phyloP scores from a whole-genome alignment of 176 grass and related monocot genomes.

The Guadua angustifolia region DNA sequence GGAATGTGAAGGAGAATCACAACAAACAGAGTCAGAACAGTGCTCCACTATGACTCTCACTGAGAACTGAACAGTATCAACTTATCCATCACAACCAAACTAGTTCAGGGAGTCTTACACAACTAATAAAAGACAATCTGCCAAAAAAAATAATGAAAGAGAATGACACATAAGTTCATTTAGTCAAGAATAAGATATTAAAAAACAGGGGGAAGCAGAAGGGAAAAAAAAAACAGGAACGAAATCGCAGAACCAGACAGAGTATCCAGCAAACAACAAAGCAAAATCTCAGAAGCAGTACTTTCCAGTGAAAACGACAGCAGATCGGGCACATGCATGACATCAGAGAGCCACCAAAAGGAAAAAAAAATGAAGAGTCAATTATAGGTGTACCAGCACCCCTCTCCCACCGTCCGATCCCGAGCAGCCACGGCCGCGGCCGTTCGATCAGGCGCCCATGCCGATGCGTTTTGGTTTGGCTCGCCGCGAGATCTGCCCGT shows the following conservation, averaged over 20 bases:
- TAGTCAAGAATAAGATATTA: neutral
- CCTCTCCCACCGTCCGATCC: conserved; percentile 42
- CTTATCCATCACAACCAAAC: neutral
- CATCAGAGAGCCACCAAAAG: conserved; percentile 21
- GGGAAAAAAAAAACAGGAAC: neutral
- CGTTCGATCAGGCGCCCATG: neutral
- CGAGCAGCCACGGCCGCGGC: neutral
- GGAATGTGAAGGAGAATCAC: neutral
- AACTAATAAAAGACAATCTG: neutral
- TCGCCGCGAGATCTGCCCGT: conserved; percentile 40
- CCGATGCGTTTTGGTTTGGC: neutral
- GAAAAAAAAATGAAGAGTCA: neutral
- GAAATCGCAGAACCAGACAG: conserved; percentile 31
- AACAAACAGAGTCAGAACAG: neutral
- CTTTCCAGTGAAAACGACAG: conserved; percentile 64
- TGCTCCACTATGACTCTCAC: neutral
- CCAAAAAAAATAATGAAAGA: neutral
- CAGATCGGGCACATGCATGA: conserved; percentile 58
- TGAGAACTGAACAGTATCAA: neutral
- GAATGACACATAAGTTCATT: neutral
- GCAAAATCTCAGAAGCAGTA: conserved; percentile 63
- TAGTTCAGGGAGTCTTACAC: neutral
- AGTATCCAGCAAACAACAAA: conserved; percentile 47
- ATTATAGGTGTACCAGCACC: neutral
- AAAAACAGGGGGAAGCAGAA: neutral